These are phyloP conservation scores for Rugonectria rugulosa DNA, from an alignment of 2,329 filamentous ascomycete species.

Conservation along the genomic window DNA sequence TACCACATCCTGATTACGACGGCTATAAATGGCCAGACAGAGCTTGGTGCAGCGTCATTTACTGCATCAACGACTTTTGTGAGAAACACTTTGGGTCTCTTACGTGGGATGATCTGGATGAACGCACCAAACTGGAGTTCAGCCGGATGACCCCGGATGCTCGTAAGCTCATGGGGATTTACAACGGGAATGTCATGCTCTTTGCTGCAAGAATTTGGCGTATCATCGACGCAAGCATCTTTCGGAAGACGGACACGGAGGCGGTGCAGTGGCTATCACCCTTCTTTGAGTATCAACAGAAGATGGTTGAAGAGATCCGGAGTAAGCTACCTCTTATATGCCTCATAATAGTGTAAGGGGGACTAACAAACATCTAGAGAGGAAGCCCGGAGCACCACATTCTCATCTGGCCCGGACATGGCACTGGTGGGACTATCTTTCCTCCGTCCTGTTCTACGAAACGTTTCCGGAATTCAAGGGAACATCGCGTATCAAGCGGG, in stretches of 20 bases:
- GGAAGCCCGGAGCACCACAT: neutral
- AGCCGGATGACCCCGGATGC: neutral
- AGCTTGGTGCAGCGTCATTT: no score
- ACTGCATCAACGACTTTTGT: neutral
- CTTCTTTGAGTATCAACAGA: neutral
- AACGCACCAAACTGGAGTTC: neutral
- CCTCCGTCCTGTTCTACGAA: neutral
- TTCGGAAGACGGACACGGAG: neutral
- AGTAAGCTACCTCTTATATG: neutral
- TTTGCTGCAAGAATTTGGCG: neutral
- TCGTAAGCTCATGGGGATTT: neutral
- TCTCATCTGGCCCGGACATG: neutral
- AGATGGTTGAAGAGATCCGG: neutral
- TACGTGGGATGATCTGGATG: neutral
- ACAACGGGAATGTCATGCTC: neutral
- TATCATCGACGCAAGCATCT: neutral
- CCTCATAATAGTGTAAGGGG: no score
- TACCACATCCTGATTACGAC: no score
- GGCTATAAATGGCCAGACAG: no score
- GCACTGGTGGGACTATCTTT: neutral
- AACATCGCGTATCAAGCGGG: neutral
- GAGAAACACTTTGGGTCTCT: neutral
- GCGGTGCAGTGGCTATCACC: neutral
- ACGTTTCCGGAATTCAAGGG: neutral
- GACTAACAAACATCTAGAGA: neutral